phyloP scores from a whole-genome alignment of 2,329 filamentous ascomycete species.

The Lithohypha guttulata region DNA sequence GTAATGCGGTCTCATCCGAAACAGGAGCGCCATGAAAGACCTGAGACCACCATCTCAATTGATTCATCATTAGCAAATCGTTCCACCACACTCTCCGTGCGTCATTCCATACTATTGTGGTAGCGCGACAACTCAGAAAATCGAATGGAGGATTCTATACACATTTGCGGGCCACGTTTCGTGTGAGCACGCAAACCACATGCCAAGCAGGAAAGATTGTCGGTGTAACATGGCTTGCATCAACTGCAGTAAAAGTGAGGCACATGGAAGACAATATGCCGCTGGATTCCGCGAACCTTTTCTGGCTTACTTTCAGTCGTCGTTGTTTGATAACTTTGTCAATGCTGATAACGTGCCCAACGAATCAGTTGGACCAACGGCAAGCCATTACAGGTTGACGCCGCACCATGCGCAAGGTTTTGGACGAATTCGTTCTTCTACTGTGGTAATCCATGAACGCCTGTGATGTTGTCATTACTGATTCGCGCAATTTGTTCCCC shows the following conservation, averaged over 20 bases:
- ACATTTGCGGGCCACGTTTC: not conserved
- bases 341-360: conserved; percentile 3
- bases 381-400: not conserved
- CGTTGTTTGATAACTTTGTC: conserved; percentile 4
- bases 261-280: conserved; percentile 1
- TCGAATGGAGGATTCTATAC: not conserved
- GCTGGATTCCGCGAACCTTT: conserved; percentile 5
- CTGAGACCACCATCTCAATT: conserved; percentile 3
- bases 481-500: conserved; percentile 5
- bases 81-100: not conserved
- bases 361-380: conserved; percentile 4
- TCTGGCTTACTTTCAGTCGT: conserved; percentile 1
- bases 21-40: conserved; percentile 3
- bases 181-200: not conserved
- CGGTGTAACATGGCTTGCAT: conserved; percentile 5
- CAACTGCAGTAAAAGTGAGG: conserved; percentile 2
- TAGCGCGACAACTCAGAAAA: too few relatives aligned
- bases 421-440: too few relatives aligned
- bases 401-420: conserved; percentile 1
- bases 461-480: not conserved
- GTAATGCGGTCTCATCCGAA: conserved; percentile 8
- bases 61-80: conserved; percentile 1
- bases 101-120: too few relatives aligned
- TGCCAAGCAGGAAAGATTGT: conserved; percentile 2
- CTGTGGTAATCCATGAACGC: too few relatives aligned